Conservation (phyloP, 2,329 filamentous ascomycete species). For the Colletotrichum magnum region DNA sequence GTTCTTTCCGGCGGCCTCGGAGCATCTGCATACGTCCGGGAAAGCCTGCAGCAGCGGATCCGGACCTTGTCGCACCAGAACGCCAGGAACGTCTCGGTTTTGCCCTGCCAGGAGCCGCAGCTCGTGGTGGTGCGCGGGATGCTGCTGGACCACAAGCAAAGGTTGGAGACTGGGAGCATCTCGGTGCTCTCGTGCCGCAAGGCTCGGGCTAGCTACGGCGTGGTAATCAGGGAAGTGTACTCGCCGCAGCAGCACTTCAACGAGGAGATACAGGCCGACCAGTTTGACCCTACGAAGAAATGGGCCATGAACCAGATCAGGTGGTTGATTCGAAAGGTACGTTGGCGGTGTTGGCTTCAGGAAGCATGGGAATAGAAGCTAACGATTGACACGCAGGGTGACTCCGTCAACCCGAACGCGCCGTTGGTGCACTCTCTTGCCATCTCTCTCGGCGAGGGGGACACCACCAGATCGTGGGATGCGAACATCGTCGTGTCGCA, state of each 20-base stretch:
- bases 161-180: conserved; percentile 55
- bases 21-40: conserved; percentile 62
- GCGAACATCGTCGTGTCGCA: conserved; percentile 57
- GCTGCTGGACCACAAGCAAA: conserved; percentile 65
- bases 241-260: conserved; percentile 52
- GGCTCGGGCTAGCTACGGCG: conserved; percentile 59
- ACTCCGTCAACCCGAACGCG: conserved; percentile 53
- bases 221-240: conserved; percentile 55
- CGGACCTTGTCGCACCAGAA: conserved; percentile 51
- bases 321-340: conserved; percentile 57
- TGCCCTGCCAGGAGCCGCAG: conserved; percentile 65
- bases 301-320: conserved; percentile 60
- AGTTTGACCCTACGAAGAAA: conserved; percentile 49
- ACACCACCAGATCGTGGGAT: conserved; percentile 53
- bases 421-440: conserved; percentile 52
- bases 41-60: conserved; percentile 56
- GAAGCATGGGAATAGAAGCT: not conserved
- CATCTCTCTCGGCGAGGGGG: conserved; percentile 50
- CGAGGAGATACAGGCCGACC: conserved; percentile 53
- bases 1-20: conserved; percentile 62
- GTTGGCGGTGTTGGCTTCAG: not conserved
- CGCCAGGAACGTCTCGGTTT: conserved; percentile 53
- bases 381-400: conserved; percentile 44
- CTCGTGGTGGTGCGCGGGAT: conserved; percentile 69
- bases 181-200: conserved; percentile 59